These are phyloP conservation scores for Pontederia crassipes DNA, from an alignment of 176 grass and related monocot genomes.

Conservation along the genomic window DNA sequence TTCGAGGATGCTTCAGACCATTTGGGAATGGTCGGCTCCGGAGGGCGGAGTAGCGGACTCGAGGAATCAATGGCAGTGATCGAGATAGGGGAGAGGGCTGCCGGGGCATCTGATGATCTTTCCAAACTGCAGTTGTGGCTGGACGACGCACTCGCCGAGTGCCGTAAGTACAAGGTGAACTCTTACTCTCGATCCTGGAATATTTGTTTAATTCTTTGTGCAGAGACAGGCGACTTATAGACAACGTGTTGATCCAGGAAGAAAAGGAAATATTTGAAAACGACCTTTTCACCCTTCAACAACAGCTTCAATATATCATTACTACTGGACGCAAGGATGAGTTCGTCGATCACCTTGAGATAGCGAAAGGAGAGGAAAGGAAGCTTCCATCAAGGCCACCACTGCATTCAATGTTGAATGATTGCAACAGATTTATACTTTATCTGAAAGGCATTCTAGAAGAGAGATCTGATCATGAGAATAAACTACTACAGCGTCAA, in stretches of 20 bases:
- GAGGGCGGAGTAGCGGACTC: constrained; percentile 36
- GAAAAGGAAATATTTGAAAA: constrained; percentile 66
- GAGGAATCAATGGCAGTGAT: constrained; percentile 78
- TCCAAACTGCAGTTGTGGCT: constrained; percentile 12
- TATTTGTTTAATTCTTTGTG: background rate
- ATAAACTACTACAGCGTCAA: constrained; percentile 1
- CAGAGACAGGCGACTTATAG: constrained; percentile 5
- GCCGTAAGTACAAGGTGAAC: constrained; percentile 68
- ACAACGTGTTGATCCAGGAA: constrained; percentile 50
- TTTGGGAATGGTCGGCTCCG: constrained; percentile 8
- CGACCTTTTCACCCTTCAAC: constrained; percentile 43
- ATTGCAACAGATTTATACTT: constrained; percentile 62
- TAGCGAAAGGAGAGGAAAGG: constrained; percentile 24
- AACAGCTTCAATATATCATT: constrained; percentile 42
- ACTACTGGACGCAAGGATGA: background rate
- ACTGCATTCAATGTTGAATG: constrained; percentile 59
- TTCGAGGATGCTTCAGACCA: constrained; percentile 84
- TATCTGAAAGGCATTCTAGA: constrained; percentile 35
- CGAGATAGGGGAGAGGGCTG: constrained; percentile 44
- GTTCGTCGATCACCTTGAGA: constrained; percentile 2
- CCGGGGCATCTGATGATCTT: constrained; percentile 18
- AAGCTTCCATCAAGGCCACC: constrained; percentile 14
- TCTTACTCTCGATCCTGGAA: background rate
- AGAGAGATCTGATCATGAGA: constrained; percentile 15
- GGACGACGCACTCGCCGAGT: constrained; percentile 39